Conservation (phyloP, 2,329 filamentous ascomycete genomes). For the Beauveria varroae region DNA sequence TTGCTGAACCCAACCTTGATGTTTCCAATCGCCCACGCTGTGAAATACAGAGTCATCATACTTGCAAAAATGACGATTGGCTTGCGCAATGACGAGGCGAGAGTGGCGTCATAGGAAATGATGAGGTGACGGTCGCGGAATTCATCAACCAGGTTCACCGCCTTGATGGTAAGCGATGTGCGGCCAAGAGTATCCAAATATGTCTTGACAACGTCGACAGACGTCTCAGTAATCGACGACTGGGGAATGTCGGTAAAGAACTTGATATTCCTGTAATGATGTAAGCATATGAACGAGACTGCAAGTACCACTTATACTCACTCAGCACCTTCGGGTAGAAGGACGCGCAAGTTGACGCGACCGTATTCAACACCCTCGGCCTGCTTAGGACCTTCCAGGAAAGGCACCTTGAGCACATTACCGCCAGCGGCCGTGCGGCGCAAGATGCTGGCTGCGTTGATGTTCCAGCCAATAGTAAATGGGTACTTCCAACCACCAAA, state of each 20-base stretch:
- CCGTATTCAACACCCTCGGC: slow-evolving; percentile 81
- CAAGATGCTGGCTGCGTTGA: slow-evolving; percentile 69
- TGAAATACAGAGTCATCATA: slow-evolving; percentile 64
- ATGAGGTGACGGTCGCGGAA: slow-evolving; percentile 75
- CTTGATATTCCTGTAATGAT: slow-evolving; percentile 63
- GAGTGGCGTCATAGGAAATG: slow-evolving; percentile 81
- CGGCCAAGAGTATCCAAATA: slow-evolving; percentile 92
- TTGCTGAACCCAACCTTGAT: slow-evolving; percentile 71
- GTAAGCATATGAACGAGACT: slow-evolving; percentile 18
- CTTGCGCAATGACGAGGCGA: slow-evolving; percentile 70
- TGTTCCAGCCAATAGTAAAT: slow-evolving; percentile 95
- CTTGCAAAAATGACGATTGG: slow-evolving; percentile 74
- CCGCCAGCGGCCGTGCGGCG: slow-evolving; percentile 57
- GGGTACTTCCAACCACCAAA: slow-evolving; percentile 98
- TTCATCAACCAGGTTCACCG: slow-evolving; percentile 85
- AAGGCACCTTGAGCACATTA: slow-evolving; percentile 85
- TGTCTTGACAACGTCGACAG: slow-evolving; percentile 64
- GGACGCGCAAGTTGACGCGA: slow-evolving; percentile 68
- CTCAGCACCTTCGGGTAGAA: slow-evolving; percentile 86
- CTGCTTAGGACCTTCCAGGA: slow-evolving; percentile 86
- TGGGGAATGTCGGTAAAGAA: slow-evolving; percentile 66
- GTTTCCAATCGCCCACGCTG: slow-evolving; percentile 67
- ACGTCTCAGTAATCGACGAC: slow-evolving; percentile 50
- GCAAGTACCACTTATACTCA: slow-evolving; percentile 38
- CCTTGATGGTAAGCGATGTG: slow-evolving; percentile 71